phyloP scores from a whole-genome alignment of 139 green algal species.

The Marvania coccoides region DNA sequence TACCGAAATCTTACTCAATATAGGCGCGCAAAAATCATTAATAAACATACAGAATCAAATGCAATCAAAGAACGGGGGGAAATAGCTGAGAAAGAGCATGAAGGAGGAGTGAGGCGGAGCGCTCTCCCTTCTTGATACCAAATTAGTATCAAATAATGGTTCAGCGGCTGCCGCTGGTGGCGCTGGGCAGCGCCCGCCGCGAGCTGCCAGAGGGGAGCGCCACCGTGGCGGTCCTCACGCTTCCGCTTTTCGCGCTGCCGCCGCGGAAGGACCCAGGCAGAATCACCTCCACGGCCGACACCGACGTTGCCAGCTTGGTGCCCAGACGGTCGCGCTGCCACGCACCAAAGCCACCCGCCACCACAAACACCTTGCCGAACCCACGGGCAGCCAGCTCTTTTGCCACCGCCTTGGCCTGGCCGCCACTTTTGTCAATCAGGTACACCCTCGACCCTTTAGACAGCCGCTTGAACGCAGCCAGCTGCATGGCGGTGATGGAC shows the following conservation, averaged over 20 bases:
- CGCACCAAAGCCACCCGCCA: conserved; percentile 57
- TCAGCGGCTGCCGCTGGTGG: too few relatives aligned
- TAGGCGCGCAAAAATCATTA: too few relatives aligned
- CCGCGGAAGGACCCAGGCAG: background rate
- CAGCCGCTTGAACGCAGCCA: conserved; percentile 64
- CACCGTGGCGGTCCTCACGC: too few relatives aligned
- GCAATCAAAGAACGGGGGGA: too few relatives aligned
- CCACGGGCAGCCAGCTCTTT: conserved; percentile 55
- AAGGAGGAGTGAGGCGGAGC: too few relatives aligned
- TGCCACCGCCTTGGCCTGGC: conserved; percentile 52
- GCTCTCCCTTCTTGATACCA: too few relatives aligned
- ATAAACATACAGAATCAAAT: too few relatives aligned
- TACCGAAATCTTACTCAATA: too few relatives aligned
- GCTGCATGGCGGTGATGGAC: conserved; percentile 65
- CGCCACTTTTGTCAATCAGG: conserved; percentile 72
- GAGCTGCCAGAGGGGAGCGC: too few relatives aligned
- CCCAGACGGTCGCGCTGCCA: background rate
- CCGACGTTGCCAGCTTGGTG: conserved; percentile 53
- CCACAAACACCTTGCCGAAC: conserved; percentile 54
- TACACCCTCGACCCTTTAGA: conserved; percentile 53
- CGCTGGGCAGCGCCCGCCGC: too few relatives aligned
- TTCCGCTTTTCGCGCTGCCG: conserved; percentile 5
- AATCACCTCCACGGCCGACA: conserved; percentile 39
- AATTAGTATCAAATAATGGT: too few relatives aligned
- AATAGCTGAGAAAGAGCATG: too few relatives aligned